These are phyloP conservation scores for Chaetomium sp. DNA, from an alignment of 2,329 filamentous ascomycete species.

Conservation along the genomic window DNA sequence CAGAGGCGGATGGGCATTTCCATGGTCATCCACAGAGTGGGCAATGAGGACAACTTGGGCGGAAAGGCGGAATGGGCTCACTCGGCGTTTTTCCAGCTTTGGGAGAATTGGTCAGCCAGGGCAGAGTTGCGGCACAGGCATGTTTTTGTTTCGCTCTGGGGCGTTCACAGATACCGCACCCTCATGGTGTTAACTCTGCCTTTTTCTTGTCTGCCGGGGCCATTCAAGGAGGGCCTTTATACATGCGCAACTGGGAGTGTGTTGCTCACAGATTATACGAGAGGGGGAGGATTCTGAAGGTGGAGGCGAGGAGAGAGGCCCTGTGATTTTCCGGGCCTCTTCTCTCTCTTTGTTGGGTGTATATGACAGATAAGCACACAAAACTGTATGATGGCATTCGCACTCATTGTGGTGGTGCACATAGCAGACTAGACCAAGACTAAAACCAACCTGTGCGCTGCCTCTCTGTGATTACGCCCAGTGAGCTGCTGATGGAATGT, in stretches of 20 bases:
- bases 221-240: not conserved
- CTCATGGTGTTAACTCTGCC: not conserved
- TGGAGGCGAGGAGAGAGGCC: not conserved
- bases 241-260: not conserved
- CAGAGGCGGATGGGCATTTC: not conserved
- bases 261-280: not conserved
- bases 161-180: not conserved
- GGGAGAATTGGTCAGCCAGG: not conserved
- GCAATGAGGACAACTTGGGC: not conserved
- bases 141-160: conserved; percentile 1
- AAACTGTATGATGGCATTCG: conserved; percentile 13
- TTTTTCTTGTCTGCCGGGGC: not conserved
- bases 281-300: not conserved
- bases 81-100: conserved; percentile 9
- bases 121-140: not conserved
- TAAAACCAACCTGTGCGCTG: not conserved
- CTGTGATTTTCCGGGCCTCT: not conserved
- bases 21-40: not conserved
- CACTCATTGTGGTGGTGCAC: conserved; percentile 8
- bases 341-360: not conserved
- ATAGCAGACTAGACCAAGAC: conserved; percentile 3
- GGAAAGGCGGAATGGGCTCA: conserved; percentile 5
- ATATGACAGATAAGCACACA: conserved; percentile 9
- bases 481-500: not conserved
- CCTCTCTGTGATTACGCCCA: not conserved